These are phyloP conservation scores for Microglena sp. DNA, from an alignment of 139 green algal genomes.

Conservation along the genomic window DNA sequence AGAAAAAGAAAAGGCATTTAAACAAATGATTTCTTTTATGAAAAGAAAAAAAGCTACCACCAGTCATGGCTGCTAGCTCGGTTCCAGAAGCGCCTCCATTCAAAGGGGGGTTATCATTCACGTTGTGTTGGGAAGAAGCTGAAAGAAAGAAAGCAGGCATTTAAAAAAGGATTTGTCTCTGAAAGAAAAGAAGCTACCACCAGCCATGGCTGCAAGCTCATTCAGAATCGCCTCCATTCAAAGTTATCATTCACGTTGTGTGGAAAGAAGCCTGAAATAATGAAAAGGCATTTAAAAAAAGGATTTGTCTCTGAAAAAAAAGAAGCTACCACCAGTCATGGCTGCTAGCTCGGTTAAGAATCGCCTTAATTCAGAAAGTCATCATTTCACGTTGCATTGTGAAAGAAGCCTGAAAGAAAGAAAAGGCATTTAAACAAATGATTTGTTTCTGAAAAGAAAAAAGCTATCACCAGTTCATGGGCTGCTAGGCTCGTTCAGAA, in stretches of 20 bases:
- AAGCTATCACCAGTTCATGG: background rate
- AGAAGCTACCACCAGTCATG: background rate
- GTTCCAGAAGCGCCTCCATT: too few relatives aligned
- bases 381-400: slow-evolving; percentile 12
- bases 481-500: too few relatives aligned
- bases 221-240: slow-evolving; percentile 40
- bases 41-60: background rate
- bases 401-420: slow-evolving; percentile 34
- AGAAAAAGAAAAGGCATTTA: background rate
- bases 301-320: background rate
- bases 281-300: background rate
- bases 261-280: slow-evolving; percentile 36
- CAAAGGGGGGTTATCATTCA: too few relatives aligned
- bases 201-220: slow-evolving; percentile 19
- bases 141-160: slow-evolving; percentile 12
- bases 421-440: background rate
- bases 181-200: background rate
- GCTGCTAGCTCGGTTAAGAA: slow-evolving; percentile 41
- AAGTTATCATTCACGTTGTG: slow-evolving; percentile 15
- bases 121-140: background rate
- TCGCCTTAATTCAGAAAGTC: slow-evolving; percentile 29
- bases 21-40: background rate
- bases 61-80: too few relatives aligned
- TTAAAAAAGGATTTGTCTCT: background rate
- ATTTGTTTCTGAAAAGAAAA: background rate